A percentile compares a stretch with the other conserved stretches of the same genome.
Evolutionary conservation across 2,329 filamentous ascomycete species (phyloP).

Genomic region (Aaosphaeria pasadenensis): DNA sequence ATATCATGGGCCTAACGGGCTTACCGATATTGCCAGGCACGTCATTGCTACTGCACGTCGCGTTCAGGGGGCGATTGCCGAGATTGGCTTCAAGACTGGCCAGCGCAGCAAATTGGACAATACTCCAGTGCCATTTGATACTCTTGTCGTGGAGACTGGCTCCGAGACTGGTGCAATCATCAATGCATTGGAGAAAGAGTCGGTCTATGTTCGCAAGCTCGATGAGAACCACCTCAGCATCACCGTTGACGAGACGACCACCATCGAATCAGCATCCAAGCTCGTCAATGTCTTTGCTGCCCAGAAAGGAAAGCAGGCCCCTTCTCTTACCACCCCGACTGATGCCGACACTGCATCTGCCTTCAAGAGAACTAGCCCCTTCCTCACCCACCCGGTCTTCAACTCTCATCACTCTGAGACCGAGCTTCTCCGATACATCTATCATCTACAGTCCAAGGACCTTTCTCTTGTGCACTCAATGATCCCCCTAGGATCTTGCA

Average conservation of each 20-base stretch:
- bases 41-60: constrained; percentile 69
- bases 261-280: constrained; percentile 54
- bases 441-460: constrained; percentile 91
- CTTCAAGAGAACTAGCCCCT: constrained; percentile 70
- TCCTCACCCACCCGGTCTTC: constrained; percentile 88
- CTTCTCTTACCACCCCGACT: constrained; percentile 1
- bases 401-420: constrained; percentile 95
- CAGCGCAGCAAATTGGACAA: constrained; percentile 56
- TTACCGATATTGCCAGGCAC: constrained; percentile 79
- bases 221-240: constrained; percentile 64
- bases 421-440: constrained; percentile 88
- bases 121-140: constrained; percentile 70
- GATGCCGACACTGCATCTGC: constrained; percentile 46
- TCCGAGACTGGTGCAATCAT: constrained; percentile 53
- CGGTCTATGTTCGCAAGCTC: constrained; percentile 63
- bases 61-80: constrained; percentile 62
- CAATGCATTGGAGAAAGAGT: constrained; percentile 49
- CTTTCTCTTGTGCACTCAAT: constrained; percentile 93
- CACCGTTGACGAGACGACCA: constrained; percentile 74
- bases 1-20: constrained; percentile 83
- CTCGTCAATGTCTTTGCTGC: constrained; percentile 57
- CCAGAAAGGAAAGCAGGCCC: constrained; percentile 30
- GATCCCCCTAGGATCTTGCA: constrained; percentile 96
- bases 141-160: constrained; percentile 61
- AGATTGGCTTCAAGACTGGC: constrained; percentile 62